Evolutionary conservation across 352 stramenopile genomes (phyloP).

Genomic region (Phytophthora brassicae): DNA sequence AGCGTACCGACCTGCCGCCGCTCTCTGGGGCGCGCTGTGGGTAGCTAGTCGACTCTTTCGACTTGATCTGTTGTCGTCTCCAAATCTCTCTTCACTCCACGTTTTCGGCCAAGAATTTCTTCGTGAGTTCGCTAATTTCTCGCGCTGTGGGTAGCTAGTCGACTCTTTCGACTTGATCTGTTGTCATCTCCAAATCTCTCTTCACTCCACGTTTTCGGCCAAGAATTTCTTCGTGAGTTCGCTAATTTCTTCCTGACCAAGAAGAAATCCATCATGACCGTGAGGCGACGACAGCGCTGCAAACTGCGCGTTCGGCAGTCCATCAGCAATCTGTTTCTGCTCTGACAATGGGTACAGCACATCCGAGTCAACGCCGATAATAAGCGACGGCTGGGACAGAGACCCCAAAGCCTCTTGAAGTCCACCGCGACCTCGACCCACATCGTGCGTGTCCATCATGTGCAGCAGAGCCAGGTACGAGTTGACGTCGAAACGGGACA

Average conservation of each 20-base stretch:
- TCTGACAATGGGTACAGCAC: constrained; percentile 94
- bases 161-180: too few relatives aligned
- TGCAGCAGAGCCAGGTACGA: constrained; percentile 95
- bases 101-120: constrained; percentile 54
- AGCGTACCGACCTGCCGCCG: constrained; percentile 30
- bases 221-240: constrained; percentile 64
- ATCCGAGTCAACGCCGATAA: constrained; percentile 95
- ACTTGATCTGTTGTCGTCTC: constrained; percentile 5
- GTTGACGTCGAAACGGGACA: constrained; percentile 94
- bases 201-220: constrained; percentile 35
- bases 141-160: too few relatives aligned
- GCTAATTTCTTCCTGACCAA: constrained; percentile 94
- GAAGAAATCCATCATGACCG: constrained; percentile 96
- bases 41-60: constrained; percentile 17
- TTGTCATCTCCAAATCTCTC: constrained; percentile 1
- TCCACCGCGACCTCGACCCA: constrained; percentile 81
- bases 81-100: constrained; percentile 25
- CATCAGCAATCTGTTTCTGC: constrained; percentile 86
- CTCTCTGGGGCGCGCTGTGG: constrained; percentile 29
- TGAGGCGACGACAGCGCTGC: constrained; percentile 89
- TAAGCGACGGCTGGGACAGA: constrained; percentile 76
- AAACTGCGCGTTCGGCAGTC: constrained; percentile 86
- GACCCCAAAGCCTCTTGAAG: constrained; percentile 62
- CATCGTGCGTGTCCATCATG: constrained; percentile 97
- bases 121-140: constrained; percentile 77